These are phyloP conservation scores for Creolimax fragrantissima DNA, from an alignment of 78 protist genomes.

Conservation along the genomic window DNA sequence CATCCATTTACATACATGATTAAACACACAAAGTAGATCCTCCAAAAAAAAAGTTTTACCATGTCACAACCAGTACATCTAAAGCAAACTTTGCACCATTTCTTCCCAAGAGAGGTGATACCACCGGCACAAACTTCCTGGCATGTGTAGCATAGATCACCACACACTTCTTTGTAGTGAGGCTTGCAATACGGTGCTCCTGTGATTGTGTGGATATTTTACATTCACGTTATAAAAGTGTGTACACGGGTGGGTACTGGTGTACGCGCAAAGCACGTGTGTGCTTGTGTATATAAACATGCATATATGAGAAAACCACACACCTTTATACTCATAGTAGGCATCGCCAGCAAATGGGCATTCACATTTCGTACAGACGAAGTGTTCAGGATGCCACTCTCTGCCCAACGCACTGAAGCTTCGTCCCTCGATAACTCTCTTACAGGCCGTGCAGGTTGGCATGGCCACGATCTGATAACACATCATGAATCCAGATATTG, in stretches of 20 bases:
- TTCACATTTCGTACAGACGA: slow-evolving; percentile 9
- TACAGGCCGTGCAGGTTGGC: slow-evolving; percentile 13
- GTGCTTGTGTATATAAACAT: background rate
- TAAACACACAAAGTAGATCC: background rate
- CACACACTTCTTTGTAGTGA: background rate
- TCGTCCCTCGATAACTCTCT: background rate
- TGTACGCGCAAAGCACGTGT: background rate
- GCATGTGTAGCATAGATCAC: background rate
- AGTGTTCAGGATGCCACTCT: slow-evolving; percentile 21
- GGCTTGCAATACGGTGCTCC: background rate
- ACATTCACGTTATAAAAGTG: background rate
- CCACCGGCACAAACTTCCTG: background rate
- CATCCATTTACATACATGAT: background rate
- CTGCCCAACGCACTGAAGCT: slow-evolving; percentile 13
- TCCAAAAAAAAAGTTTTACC: background rate
- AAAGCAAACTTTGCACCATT: background rate
- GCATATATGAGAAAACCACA: background rate
- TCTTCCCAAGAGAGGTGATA: background rate
- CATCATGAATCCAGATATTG: too few relatives aligned
- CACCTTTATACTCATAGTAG: background rate
- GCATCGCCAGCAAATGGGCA: background rate
- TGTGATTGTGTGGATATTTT: background rate
- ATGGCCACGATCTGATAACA: background rate
- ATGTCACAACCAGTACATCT: background rate
- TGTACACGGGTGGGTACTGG: background rate